Evolutionary conservation across 345 rosid genomes (phyloP).

Genomic region (Boechera divaricarpa): DNA sequence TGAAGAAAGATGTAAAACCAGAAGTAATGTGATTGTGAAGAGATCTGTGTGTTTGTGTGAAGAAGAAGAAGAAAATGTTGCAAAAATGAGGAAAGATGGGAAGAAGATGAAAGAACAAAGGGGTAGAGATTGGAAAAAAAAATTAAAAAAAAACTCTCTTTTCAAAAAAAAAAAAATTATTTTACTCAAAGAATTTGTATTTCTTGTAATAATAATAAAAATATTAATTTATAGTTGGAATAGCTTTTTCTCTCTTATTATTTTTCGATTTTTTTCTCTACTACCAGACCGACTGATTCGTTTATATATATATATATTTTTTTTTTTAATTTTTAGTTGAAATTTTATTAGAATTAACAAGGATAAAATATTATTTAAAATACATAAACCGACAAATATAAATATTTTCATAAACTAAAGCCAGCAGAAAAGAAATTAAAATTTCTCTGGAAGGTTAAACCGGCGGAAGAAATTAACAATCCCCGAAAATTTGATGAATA

Average conservation of each 20-base stretch:
- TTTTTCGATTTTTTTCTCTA: conserved; percentile 17
- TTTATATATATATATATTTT: neutral
- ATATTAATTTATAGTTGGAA: conserved; percentile 41
- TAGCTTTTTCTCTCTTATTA: conserved; percentile 16
- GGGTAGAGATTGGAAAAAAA: conserved; percentile 28
- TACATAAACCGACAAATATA: no score
- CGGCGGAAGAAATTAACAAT: no score
- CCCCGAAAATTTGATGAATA: no score
- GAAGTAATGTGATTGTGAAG: conserved; percentile 41
- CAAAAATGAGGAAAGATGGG: conserved; percentile 28
- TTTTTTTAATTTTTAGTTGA: no score
- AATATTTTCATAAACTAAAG: no score
- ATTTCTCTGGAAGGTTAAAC: no score
- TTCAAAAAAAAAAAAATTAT: neutral
- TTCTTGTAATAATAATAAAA: conserved; percentile 8
- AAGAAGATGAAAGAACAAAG: conserved; percentile 26
- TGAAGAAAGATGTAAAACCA: conserved; percentile 5
- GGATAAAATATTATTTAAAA: no score
- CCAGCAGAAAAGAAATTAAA: no score
- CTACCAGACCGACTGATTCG: conserved; percentile 42
- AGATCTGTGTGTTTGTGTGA: conserved; percentile 39
- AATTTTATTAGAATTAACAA: no score
- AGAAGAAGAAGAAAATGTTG: conserved; percentile 21
- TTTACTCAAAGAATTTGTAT: neutral
- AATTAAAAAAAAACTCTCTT: neutral